Conservation (phyloP, 108 stramenopile species). For the Pseudonitzschia pungens region DNA sequence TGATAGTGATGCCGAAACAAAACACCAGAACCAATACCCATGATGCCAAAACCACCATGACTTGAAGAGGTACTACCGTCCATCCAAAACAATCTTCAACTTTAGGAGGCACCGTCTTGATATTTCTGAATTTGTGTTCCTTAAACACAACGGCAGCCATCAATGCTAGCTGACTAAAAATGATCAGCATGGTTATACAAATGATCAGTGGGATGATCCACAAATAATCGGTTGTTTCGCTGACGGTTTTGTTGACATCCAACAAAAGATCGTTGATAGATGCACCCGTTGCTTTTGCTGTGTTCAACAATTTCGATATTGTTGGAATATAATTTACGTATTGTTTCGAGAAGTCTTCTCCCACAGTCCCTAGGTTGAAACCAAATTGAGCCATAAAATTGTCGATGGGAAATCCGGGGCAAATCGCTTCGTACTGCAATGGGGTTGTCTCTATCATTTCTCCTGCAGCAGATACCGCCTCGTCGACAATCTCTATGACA, state of each 20-base stretch:
- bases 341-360: not conserved
- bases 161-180: slow-evolving; percentile 10
- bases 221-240: slow-evolving; percentile 5
- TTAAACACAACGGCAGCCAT: slow-evolving; percentile 7
- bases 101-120: not conserved
- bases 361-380: slow-evolving; percentile 4
- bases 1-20: slow-evolving; percentile 12
- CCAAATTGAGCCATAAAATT: not conserved
- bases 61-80: slow-evolving; percentile 6
- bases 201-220: slow-evolving; percentile 30
- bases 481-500: not conserved
- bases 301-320: not conserved
- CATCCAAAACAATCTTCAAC: slow-evolving; percentile 14
- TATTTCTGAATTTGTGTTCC: not conserved
- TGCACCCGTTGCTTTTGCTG: slow-evolving; percentile 2
- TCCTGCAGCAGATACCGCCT: not conserved
- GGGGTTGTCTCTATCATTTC: not conserved
- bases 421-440: slow-evolving; percentile 4
- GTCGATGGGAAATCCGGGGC: slow-evolving; percentile 8
- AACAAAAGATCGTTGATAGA: slow-evolving; percentile 6
- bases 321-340: not conserved
- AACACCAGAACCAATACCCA: slow-evolving; percentile 6
- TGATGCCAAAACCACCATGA: slow-evolving; percentile 1
- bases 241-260: not conserved
- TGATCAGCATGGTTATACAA: slow-evolving; percentile 10